These are phyloP conservation scores for Schizochytrium sp. DNA, from an alignment of 108 stramenopile species.

Conservation along the genomic window DNA sequence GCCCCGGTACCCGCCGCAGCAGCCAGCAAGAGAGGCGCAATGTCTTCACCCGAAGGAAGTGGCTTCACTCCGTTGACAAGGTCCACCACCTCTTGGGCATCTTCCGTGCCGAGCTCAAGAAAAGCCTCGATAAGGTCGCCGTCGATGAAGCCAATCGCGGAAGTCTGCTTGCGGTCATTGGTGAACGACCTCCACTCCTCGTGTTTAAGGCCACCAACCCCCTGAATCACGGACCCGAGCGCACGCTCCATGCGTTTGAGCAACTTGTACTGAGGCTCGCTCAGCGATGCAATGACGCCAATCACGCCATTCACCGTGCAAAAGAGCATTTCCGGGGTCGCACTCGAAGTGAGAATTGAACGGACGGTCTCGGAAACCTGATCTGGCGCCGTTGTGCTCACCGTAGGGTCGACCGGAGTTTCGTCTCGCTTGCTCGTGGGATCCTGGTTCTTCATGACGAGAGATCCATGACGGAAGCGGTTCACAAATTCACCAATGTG, in stretches of 20 bases:
- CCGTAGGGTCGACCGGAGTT: constrained; percentile 6
- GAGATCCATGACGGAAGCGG: constrained; percentile 74
- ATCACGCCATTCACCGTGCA: constrained; percentile 86
- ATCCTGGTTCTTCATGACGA: constrained; percentile 65
- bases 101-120: constrained; percentile 68
- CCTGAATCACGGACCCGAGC: constrained; percentile 54
- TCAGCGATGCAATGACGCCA: constrained; percentile 73
- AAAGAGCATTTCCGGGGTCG: constrained; percentile 55
- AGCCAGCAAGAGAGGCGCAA: neutral
- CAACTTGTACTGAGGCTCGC: constrained; percentile 71
- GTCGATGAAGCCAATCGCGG: constrained; percentile 78
- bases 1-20: neutral
- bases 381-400: neutral
- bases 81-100: constrained; percentile 25
- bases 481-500: constrained; percentile 93
- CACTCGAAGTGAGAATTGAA: constrained; percentile 17
- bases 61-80: neutral
- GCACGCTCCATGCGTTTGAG: constrained; percentile 67
- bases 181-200: constrained; percentile 69
- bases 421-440: neutral
- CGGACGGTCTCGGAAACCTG: constrained; percentile 24
- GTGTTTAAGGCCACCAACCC: constrained; percentile 78
- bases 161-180: constrained; percentile 51
- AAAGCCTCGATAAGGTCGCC: constrained; percentile 88
- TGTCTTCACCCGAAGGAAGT: neutral